These are phyloP conservation scores for Tetratostichococcus sp. DNA, from an alignment of 139 green algal species.

Conservation along the genomic window DNA sequence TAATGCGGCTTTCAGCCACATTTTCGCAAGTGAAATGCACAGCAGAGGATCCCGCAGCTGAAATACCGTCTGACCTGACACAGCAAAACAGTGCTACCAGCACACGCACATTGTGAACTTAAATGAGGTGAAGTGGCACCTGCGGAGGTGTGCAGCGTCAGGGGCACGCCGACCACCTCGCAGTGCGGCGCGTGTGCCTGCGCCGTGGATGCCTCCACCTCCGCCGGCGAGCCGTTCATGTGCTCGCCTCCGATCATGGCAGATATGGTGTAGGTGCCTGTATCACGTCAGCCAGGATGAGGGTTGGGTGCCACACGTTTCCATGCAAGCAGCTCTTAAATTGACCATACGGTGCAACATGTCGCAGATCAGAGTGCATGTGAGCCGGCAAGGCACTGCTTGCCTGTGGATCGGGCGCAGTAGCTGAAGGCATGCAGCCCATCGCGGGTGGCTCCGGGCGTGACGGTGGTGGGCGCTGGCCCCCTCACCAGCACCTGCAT, in stretches of 20 bases:
- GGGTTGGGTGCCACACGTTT: no score
- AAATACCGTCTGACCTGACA: no score
- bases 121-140: no score
- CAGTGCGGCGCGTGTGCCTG: constrained; percentile 11
- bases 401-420: not conserved
- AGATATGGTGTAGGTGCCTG: constrained; percentile 18
- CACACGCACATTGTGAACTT: no score
- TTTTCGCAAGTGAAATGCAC: not conserved
- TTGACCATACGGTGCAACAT: no score
- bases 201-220: constrained; percentile 23
- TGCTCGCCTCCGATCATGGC: constrained; percentile 6
- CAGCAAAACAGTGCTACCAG: no score
- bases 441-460: not conserved
- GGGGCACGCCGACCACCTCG: constrained; percentile 12
- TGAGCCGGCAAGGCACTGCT: no score
- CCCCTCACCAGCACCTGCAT: constrained; percentile 23
- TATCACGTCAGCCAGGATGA: no score
- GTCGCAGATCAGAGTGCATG: no score
- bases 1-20: no score
- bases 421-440: constrained; percentile 13
- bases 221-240: constrained; percentile 18
- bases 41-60: no score
- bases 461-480: constrained; percentile 6
- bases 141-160: constrained; percentile 1
- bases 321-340: no score